Conservation (phyloP, 495 filamentous ascomycete genomes). For the Podospora conica region DNA sequence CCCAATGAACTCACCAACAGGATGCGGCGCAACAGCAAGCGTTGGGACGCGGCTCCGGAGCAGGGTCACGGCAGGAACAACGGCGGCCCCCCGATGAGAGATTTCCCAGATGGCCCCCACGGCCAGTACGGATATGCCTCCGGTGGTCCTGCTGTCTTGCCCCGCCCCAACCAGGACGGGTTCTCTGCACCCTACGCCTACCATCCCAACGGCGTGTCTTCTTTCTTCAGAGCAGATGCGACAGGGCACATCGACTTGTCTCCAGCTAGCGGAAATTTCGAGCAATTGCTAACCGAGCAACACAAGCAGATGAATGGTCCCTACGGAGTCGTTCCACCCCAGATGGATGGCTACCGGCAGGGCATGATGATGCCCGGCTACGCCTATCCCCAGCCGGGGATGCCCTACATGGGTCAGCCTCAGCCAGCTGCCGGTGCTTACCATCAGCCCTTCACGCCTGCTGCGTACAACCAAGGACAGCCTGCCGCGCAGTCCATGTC, state of each 20-base stretch:
- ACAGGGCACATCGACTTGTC: constrained; percentile 50
- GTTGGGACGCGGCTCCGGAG: constrained; percentile 29
- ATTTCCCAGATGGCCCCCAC: constrained; percentile 22
- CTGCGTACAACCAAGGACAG: constrained; percentile 46
- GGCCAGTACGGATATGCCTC: background rate
- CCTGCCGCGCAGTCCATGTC: constrained; percentile 65
- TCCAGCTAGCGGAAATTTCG: constrained; percentile 63
- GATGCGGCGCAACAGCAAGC: constrained; percentile 37
- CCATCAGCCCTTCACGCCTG: constrained; percentile 40
- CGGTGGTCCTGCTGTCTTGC: background rate
- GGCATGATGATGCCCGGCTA: constrained; percentile 39
- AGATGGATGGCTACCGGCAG: constrained; percentile 29
- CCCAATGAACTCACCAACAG: constrained; percentile 23
- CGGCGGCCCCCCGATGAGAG: constrained; percentile 16
- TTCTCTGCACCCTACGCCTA: constrained; percentile 26
- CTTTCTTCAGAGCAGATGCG: background rate
- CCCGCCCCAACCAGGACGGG: constrained; percentile 10
- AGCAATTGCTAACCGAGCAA: constrained; percentile 61
- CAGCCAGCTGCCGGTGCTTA: constrained; percentile 35
- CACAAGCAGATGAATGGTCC: constrained; percentile 51
- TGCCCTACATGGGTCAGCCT: constrained; percentile 45
- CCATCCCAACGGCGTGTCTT: background rate
- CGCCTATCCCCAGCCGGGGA: constrained; percentile 24
- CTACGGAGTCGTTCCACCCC: constrained; percentile 15
- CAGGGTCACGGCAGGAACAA: constrained; percentile 14